Base-by-base conservation (phyloP, 208 protist species). In the Leishmania lainsoni region DNA sequence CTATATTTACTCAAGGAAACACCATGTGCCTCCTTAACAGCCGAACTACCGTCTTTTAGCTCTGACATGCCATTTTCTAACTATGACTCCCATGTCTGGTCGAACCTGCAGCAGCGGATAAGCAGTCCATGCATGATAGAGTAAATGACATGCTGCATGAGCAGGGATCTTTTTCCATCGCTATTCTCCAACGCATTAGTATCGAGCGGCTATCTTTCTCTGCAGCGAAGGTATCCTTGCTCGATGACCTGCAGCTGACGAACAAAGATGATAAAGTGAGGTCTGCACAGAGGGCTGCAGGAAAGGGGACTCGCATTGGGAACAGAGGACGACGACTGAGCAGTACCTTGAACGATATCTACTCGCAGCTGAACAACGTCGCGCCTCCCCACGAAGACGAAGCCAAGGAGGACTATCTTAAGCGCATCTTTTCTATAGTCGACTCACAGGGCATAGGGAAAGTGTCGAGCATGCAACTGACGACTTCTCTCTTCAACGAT, bases 331-430 rank as follows among this genome's bases (percentile, higher is more conserved):
- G 85, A 59, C 63, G 83, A 5, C 75, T 91, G 42, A 90, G 82
- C 71, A 81, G 45, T 59, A 83, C 80, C n/a, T 68, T 90, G 76
- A 89, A 86, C 66, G 80, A 90, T n/a, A 69, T 91, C 61, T 72
- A 83, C 35, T 70, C 76, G 17, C 66, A 82, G 42, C 75, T 88
- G 52, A 69, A 83, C 45, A 69, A 45, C 74, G 52, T 86, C 61
- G 56, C 83, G 49, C 81, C 79, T 5, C 65, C 61, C 4, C 29
- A 65, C 42, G 39, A 10, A 20, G n/a, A 58, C 49, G 69, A 82
- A 49, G 79, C 59, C 35, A 81, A 81, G 26, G 45, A 48, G 66
- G 61, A 78, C 26, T 85, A 85, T 51, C 65, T 85, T 26, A 85
- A 79, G 54, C 81, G 77, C 73, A 70, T 85, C 75, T 83, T 83